phyloP scores from a whole-genome alignment of 169 alveolate species.

The Plasmodium vivax region DNA sequence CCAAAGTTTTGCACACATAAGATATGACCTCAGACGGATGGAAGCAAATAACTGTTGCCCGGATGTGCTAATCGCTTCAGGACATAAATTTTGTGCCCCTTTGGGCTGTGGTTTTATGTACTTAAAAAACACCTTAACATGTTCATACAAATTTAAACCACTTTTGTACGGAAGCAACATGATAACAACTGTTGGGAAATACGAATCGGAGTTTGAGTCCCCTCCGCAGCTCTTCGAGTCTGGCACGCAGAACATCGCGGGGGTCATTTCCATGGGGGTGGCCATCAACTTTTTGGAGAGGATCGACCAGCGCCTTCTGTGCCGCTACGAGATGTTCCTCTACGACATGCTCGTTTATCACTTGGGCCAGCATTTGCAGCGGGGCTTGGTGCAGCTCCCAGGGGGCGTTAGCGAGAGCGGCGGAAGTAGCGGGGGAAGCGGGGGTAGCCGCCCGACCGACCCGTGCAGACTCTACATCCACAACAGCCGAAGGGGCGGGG shows the following conservation, averaged over 20 bases:
- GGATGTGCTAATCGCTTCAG: constrained; percentile 82
- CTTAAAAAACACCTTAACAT: constrained; percentile 25
- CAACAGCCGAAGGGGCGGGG: background rate
- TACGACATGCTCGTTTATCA: constrained; percentile 38
- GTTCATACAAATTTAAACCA: constrained; percentile 37
- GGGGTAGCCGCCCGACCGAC: background rate
- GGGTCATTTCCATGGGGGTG: constrained; percentile 43
- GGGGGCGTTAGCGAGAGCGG: background rate
- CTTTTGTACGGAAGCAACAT: constrained; percentile 62
- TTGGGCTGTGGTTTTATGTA: constrained; percentile 84
- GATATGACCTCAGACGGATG: constrained; percentile 64
- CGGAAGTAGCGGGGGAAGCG: background rate
- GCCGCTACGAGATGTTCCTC: constrained; percentile 53
- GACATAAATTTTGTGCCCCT: constrained; percentile 84
- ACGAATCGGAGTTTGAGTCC: constrained; percentile 35
- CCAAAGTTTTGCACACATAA: constrained; percentile 79
- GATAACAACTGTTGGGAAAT: constrained; percentile 37
- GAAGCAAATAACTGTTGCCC: constrained; percentile 62
- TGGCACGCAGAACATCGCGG: constrained; percentile 64
- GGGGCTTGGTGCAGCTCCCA: constrained; percentile 1
- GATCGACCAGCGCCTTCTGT: background rate
- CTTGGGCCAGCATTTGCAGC: background rate
- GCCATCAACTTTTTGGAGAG: constrained; percentile 21
- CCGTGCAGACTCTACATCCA: constrained; percentile 9
- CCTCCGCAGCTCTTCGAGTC: constrained; percentile 50